phyloP scores from a whole-genome alignment of 129 eudicot genomes.

The Arctium lappa region DNA sequence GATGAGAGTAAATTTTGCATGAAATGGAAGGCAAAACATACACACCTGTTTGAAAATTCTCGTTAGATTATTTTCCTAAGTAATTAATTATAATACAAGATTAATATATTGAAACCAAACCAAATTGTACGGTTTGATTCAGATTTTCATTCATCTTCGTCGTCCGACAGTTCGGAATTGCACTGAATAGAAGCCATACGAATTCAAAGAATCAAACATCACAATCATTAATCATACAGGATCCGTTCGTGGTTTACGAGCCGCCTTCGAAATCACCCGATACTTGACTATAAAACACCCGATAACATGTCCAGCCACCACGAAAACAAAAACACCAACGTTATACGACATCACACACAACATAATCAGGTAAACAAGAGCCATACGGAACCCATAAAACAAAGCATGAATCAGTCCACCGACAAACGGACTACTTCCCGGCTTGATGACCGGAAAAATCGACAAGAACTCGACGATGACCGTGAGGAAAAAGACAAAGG shows the following conservation, averaged over 20 bases:
- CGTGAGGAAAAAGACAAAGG: slow-evolving; percentile 42
- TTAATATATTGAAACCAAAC: background rate
- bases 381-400: slow-evolving; percentile 50
- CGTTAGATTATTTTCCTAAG: background rate
- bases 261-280: slow-evolving; percentile 20
- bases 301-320: slow-evolving; percentile 49
- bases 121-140: background rate
- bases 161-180: background rate
- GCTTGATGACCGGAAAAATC: slow-evolving; percentile 20
- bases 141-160: background rate
- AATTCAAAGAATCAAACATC: background rate
- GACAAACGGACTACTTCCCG: slow-evolving; percentile 15
- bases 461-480: slow-evolving; percentile 38
- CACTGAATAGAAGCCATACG: background rate
- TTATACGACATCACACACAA: slow-evolving; percentile 75
- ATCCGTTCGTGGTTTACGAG: slow-evolving; percentile 21
- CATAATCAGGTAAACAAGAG: slow-evolving; percentile 61
- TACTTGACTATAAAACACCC: slow-evolving; percentile 51
- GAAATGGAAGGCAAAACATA: too few species aligned
- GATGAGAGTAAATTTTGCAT: too few species aligned
- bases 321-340: slow-evolving; percentile 50
- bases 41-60: too few species aligned
- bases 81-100: background rate
- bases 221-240: slow-evolving; percentile 7
- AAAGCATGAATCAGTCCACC: slow-evolving; percentile 36